Base-by-base conservation (phyloP, 331 rosid genomes). In the Saraca asoca region DNA sequence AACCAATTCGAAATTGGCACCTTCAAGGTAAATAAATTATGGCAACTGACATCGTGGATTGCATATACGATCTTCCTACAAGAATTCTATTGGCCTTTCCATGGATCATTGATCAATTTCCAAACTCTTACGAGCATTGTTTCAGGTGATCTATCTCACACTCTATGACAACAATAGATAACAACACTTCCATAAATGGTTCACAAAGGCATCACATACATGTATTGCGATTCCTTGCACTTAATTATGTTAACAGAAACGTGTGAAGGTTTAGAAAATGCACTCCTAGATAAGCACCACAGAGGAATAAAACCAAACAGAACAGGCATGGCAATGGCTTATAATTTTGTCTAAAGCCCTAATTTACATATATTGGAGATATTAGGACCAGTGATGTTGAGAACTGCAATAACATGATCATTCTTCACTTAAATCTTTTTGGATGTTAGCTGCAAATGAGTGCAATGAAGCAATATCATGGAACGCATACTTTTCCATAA, bases 1-100 rank as follows among this genome's bases (percentile, higher is more conserved):
- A 94, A 84, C 97, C 97, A 90, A 88, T 90, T 82, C 97, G 89
- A 90, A 78, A 88, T 94, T 73, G 99, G 96, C 96, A 94, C 95
- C 97, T 91, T 90, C 86, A 90, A 81, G 83, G 88, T 73, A 88
- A 91, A 94, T 72, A 93, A 90, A 88, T 83, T 85, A 89, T 84
- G 89, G 87, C 87, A 94, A 94, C 99, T 91, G 96, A 84, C 85
- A 94, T 86, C 92, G 83, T 85, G 85, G 97, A 81, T 83, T 88
- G 82, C 82, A 83, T 77, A 86, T 75, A 90, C 64, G 89, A 82
- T 80, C 90, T 83, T 85, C 97, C 91, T 86, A 94, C 82, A 72
- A 80, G 84, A 80, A 81, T 85, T 90, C 82, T 85, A 81, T 86
- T 69, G 91, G 79, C 87, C 89, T 86, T 88, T 85, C 81, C 92